phyloP scores from a whole-genome alignment of 2,329 filamentous ascomycete genomes.

The Pestalotiopsis fici region DNA sequence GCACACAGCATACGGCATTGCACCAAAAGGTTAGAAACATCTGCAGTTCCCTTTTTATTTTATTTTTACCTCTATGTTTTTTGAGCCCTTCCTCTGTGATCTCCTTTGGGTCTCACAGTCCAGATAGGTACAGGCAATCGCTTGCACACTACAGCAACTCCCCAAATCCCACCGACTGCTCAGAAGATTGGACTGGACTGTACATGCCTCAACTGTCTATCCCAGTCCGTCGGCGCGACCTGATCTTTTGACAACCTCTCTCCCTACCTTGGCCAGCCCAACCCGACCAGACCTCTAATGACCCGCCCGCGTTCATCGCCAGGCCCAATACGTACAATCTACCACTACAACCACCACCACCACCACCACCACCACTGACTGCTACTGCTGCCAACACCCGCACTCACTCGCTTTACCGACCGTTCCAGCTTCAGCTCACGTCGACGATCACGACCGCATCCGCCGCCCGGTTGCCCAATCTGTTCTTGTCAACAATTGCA shows the following conservation, averaged over 20 bases:
- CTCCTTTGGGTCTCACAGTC: not conserved
- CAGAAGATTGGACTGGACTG: not conserved
- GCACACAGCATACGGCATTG: constrained; percentile 7
- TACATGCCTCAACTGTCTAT: too few relatives aligned
- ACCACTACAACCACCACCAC: not conserved
- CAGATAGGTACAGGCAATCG: not conserved
- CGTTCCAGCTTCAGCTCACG: not conserved
- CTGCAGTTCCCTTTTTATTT: not conserved
- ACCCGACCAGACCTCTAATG: not conserved
- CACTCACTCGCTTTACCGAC: not conserved
- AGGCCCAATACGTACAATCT: not conserved
- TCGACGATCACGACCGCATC: not conserved
- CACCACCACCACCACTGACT: not conserved
- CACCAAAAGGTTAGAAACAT: not conserved
- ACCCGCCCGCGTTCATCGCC: constrained; percentile 2
- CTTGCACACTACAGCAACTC: not conserved
- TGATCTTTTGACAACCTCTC: not conserved
- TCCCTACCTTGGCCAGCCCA: not conserved
- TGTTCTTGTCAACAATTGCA: constrained; percentile 1
- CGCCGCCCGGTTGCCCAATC: not conserved
- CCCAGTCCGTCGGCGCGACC: not conserved
- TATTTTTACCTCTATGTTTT: not conserved
- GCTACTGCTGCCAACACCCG: not conserved
- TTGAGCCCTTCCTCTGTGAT: not conserved
- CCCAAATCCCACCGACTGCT: not conserved